These are phyloP conservation scores for Pseudocercospora ulei DNA, from an alignment of 2,329 filamentous ascomycete species.

Conservation along the genomic window DNA sequence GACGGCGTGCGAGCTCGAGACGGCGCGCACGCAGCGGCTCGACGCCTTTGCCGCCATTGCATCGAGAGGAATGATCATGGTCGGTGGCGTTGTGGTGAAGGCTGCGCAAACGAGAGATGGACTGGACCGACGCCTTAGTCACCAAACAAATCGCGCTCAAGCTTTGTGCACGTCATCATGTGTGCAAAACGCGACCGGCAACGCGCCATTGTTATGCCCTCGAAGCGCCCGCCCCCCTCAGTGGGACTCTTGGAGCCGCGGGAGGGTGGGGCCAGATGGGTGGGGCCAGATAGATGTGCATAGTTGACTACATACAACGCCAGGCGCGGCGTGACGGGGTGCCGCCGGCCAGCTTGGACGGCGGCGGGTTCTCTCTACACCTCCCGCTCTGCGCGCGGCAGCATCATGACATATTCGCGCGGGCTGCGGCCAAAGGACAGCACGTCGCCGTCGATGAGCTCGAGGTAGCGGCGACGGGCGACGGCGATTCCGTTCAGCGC, in stretches of 20 bases:
- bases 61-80: constrained; percentile 17
- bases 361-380: too few relatives aligned
- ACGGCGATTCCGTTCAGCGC: constrained; percentile 65
- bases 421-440: constrained; percentile 78
- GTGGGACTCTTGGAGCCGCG: too few relatives aligned
- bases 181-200: not conserved
- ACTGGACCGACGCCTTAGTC: not conserved
- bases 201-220: too few relatives aligned
- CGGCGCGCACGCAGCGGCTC: constrained; percentile 28
- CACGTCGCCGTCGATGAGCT: constrained; percentile 81
- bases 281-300: too few relatives aligned
- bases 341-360: too few relatives aligned
- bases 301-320: too few relatives aligned
- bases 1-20: constrained; percentile 21
- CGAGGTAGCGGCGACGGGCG: constrained; percentile 68
- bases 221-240: too few relatives aligned
- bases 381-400: constrained; percentile 40
- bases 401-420: constrained; percentile 92
- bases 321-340: too few relatives aligned
- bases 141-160: constrained; percentile 6
- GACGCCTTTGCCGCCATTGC: constrained; percentile 34
- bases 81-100: not conserved
- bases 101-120: too few relatives aligned
- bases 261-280: too few relatives aligned
- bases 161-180: constrained; percentile 1